Evolutionary conservation across 1,284 basidiomycete species (phyloP).

Genomic region (Ustilago hordei): DNA sequence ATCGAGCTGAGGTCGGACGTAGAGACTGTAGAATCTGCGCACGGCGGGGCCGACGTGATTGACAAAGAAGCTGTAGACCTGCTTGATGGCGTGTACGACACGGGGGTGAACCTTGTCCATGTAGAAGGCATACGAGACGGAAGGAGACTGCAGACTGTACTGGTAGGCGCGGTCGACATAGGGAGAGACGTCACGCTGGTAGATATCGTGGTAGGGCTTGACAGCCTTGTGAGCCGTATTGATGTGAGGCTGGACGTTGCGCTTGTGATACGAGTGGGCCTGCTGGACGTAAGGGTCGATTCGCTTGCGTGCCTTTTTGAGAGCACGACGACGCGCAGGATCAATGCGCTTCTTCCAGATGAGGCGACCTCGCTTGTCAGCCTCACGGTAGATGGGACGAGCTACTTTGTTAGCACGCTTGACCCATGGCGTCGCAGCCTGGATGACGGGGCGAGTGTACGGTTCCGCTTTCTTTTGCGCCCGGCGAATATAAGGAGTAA

Average conservation of each 20-base stretch:
- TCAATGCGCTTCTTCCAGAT: constrained; percentile 62
- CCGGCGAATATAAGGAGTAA: constrained; percentile 46
- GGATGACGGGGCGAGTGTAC: constrained; percentile 58
- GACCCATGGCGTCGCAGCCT: constrained; percentile 46
- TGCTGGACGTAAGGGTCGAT: constrained; percentile 58
- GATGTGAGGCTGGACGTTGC: constrained; percentile 62
- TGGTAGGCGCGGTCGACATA: constrained; percentile 54
- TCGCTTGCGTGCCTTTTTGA: constrained; percentile 54
- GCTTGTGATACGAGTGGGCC: constrained; percentile 57
- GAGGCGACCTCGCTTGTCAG: constrained; percentile 46
- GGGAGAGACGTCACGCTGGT: constrained; percentile 66
- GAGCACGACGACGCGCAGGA: constrained; percentile 50
- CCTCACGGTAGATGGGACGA: constrained; percentile 50
- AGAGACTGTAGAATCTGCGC: constrained; percentile 56
- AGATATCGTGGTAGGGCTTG: constrained; percentile 65
- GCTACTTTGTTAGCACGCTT: constrained; percentile 45
- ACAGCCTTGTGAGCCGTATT: constrained; percentile 50
- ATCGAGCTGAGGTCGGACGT: constrained; percentile 61
- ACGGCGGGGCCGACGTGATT: constrained; percentile 58
- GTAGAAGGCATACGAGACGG: constrained; percentile 56
- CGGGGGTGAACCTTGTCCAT: constrained; percentile 62
- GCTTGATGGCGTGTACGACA: constrained; percentile 45
- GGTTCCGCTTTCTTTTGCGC: constrained; percentile 54
- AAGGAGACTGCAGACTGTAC: constrained; percentile 46
- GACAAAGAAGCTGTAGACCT: constrained; percentile 55